Percentiles rank a stretch among this genome's conserved stretches.
phyloP scores from a whole-genome alignment of 1,139 yeast species.

The Suhomyces choctaworum region DNA sequence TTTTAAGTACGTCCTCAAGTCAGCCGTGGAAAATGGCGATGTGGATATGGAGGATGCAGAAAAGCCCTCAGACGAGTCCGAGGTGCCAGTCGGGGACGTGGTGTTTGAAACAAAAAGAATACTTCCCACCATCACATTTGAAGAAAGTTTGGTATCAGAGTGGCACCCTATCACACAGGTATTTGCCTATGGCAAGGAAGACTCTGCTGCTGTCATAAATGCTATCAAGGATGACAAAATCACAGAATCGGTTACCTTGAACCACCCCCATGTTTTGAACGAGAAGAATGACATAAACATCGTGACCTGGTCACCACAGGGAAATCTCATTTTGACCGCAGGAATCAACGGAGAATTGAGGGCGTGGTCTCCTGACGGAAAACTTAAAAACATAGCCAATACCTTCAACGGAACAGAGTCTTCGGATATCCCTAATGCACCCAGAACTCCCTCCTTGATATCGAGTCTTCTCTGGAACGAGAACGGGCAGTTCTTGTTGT shows the following conservation, averaged over 20 bases:
- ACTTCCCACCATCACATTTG: constrained; percentile 24
- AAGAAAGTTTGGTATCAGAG: constrained; percentile 33
- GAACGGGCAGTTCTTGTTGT: constrained; percentile 37
- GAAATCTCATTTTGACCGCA: constrained; percentile 56
- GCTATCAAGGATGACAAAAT: constrained; percentile 34
- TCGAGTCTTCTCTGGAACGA: constrained; percentile 37
- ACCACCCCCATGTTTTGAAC: constrained; percentile 35
- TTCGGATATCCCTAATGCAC: background rate
- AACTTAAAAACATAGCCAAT: constrained; percentile 54
- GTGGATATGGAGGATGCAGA: constrained; percentile 20
- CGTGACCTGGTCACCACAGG: constrained; percentile 66
- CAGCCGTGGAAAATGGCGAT: constrained; percentile 16
- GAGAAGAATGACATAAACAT: constrained; percentile 36
- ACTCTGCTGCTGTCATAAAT: constrained; percentile 37
- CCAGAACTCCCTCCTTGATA: constrained; percentile 8
- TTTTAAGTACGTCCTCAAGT: constrained; percentile 19
- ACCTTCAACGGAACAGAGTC: constrained; percentile 8
- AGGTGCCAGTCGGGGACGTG: background rate
- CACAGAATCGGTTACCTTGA: constrained; percentile 37
- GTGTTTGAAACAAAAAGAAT: constrained; percentile 26
- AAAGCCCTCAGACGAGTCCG: constrained; percentile 5
- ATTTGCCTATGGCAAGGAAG: constrained; percentile 40
- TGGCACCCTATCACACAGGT: constrained; percentile 45
- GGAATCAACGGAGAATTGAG: constrained; percentile 65
- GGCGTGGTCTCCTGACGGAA: constrained; percentile 69